phyloP scores from a whole-genome alignment of 495 filamentous ascomycete species.

The Trichoderma parareesei region DNA sequence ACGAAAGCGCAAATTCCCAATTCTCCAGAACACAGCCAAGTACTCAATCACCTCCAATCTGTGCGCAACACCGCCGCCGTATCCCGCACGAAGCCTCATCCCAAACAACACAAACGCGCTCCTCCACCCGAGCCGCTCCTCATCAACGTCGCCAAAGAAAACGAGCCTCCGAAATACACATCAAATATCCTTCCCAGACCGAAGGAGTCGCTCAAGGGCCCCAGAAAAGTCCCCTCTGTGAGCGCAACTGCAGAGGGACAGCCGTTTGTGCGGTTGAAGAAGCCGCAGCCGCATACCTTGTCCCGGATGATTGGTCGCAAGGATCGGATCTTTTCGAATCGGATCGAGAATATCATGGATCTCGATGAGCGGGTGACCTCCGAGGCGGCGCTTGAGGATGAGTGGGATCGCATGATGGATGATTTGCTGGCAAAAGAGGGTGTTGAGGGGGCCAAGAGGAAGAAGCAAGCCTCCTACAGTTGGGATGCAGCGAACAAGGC shows the following conservation, averaged over 20 bases:
- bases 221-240: conserved; percentile 48
- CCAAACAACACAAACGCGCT: conserved; percentile 4
- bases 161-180: conserved; percentile 30
- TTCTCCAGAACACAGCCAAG: conserved; percentile 13
- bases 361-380: conserved; percentile 22
- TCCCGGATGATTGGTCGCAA: conserved; percentile 46
- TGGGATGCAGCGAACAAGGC: background rate
- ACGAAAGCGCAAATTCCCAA: conserved; percentile 10
- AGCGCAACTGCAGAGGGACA: conserved; percentile 47
- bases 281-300: conserved; percentile 54
- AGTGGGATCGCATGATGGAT: conserved; percentile 50
- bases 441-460: background rate
- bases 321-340: conserved; percentile 29
- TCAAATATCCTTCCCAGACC: conserved; percentile 35
- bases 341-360: conserved; percentile 20
- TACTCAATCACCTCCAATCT: conserved; percentile 18
- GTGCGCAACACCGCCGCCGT: conserved; percentile 15
- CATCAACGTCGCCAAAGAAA: conserved; percentile 20
- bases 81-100: conserved; percentile 14
- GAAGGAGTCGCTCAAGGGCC: conserved; percentile 30
- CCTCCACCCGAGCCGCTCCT: conserved; percentile 17
- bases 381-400: conserved; percentile 49
- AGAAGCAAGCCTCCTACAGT: background rate
- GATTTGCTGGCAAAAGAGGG: background rate
- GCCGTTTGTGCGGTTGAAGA: conserved; percentile 59